Conservation (phyloP, 2,329 filamentous ascomycete species). For the Cryphonectria nitschkei region DNA sequence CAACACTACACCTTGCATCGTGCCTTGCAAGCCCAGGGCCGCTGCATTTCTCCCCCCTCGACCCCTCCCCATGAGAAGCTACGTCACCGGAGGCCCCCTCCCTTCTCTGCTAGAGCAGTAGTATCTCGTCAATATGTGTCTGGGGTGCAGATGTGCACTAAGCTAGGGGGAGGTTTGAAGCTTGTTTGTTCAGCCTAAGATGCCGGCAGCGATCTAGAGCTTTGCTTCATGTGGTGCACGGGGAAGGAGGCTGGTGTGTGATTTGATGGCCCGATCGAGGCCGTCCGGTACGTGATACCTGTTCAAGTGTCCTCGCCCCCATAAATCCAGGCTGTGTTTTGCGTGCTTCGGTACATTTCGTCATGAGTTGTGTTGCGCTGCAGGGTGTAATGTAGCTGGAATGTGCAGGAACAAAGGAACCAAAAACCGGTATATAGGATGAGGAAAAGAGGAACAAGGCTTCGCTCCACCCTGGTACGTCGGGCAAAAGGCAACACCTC, state of each 20-base stretch:
- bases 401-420: not conserved
- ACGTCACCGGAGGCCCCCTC: slow-evolving; percentile 16
- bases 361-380: not conserved
- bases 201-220: not conserved
- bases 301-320: not conserved
- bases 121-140: slow-evolving; percentile 3
- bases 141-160: not conserved
- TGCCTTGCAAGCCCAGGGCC: not conserved
- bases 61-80: not conserved
- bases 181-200: slow-evolving; percentile 9
- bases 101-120: not conserved
- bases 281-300: not conserved
- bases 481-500: not conserved
- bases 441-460: not conserved
- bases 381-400: not conserved
- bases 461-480: not conserved
- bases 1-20: not conserved
- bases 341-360: not conserved
- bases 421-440: slow-evolving; percentile 3
- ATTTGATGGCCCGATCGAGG: not conserved
- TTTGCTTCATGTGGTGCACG: not conserved
- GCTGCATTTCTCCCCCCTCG: not conserved
- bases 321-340: not conserved
- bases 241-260: not conserved
- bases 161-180: not conserved